Evolutionary conservation across 306 rosid species (phyloP), one percentile per base, ranked within the genome.

Genomic region (Pterocarpus santalinus): DNA sequence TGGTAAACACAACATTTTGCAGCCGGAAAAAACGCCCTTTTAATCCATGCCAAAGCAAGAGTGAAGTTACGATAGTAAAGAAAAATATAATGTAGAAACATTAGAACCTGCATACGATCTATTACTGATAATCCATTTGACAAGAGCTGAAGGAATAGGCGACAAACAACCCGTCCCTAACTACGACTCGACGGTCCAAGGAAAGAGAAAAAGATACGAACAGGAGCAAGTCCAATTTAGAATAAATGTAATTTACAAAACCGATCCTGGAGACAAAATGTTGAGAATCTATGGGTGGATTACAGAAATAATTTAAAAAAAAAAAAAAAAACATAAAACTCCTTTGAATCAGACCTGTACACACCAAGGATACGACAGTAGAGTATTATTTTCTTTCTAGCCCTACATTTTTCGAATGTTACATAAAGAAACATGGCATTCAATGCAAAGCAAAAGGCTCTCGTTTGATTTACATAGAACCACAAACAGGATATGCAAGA

Each of bases 401-500:
- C 74, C 63, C 80, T 70, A 79, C 60, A 55, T 36, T 44, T 79
- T 41, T 39, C 67, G 66, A 65, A 84, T 79, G 70, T 79, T 82
- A 84, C 84, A 85, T 38, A 71, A 85, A 77, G 79, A 87, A 69
- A 77, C 65, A 58, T 79, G 90, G 75, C 87, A 78, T 71, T 75
- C 88, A 58, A 80, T 70, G 82, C 70, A 87, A 82, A 69, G 85
- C 66, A 63, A 64, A 83, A 84, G 82, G 88, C 83, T 61, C 80
- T 72, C 83, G 72, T 73, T 79, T 79, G 91, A 87, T 90, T 87
- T 90, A 83, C 89, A 88, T 72, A 83, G 75, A 85, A 88, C 75
- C 89, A 86, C 90, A 87, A 81, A 83, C 89, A 80, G 72, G 80
- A 87, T 85, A 85, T 90, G 87, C 88, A 91, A 85, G 89, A 89